Base-by-base conservation (phyloP, 805 yeast genomes). In the Pichia nanzhaoensis region DNA sequence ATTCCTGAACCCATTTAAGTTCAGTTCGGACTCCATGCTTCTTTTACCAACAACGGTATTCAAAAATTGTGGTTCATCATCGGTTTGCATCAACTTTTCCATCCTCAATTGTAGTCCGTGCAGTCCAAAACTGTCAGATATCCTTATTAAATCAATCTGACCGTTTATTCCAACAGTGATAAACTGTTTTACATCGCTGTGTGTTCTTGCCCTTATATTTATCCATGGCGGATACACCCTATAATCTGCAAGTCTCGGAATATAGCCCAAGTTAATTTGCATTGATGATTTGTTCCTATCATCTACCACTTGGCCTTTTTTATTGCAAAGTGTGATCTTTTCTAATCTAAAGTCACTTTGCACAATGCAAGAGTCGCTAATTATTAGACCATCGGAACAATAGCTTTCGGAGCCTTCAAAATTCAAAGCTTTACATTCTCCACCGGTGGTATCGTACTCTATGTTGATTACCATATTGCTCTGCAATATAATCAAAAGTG, bases 151-250 rank as follows among this genome's bases (percentile, higher is more conserved):
- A 43, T 49, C 54, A 7, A 69, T 46, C 35, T 67, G 70, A 3
- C 75, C 75, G 34, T 64, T 59, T 16, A 70, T 34, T 1, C 74
- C 74, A 45, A 65, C 61, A 12, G 67, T 53, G 16, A 64, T 37
- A 37, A 62, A 56, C 34, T 50, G 39, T 49, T 47, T 18, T 51
- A 3, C 32, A 42, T 45, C 41, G 37, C 45, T 28, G 41, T 21
- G 36, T 37, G 3, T 44, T 30, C 47, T 21, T 31, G 46, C 40
- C 7, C 20, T 34, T 7, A 38, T 20, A n/a, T 31, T n/a, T 1
- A 47, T n/a, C 50, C 74, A 70, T 17, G 56, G 45, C 1, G 73
- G 66, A 1, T 40, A 38, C 22, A 66, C 55, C 1, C 52, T 43
- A 7, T 32, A n/a, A 7, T 14, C 16, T 21, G 36, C 8, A 16